phyloP scores from a whole-genome alignment of 1,139 yeast genomes.

The Sugiyamaella castrensis region DNA sequence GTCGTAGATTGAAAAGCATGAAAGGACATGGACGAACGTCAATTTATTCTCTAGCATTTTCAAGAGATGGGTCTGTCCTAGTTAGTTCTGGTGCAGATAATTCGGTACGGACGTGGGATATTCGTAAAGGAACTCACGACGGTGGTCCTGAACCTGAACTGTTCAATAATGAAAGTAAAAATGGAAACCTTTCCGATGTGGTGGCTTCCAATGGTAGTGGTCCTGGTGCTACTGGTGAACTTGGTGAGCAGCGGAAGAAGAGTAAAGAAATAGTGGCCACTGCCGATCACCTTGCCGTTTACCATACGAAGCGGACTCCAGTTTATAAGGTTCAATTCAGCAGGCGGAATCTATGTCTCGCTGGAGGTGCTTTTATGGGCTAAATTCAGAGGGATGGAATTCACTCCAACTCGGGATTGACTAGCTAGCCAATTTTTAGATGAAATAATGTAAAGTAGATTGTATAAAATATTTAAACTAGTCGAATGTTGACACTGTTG shows the following conservation, averaged over 20 bases:
- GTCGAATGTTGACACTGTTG: too few relatives aligned
- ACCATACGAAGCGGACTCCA: slow-evolving; percentile 90
- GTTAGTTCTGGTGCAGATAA: slow-evolving; percentile 94
- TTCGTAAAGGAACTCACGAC: slow-evolving; percentile 77
- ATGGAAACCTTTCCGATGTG: slow-evolving; percentile 13
- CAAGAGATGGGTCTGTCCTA: slow-evolving; percentile 82
- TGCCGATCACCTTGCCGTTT: slow-evolving; percentile 88
- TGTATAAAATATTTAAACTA: too few relatives aligned
- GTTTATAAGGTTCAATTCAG: slow-evolving; percentile 92
- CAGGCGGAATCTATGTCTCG: slow-evolving; percentile 82
- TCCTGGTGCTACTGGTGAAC: slow-evolving; percentile 16
- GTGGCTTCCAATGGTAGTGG: slow-evolving; percentile 13
- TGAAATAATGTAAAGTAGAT: too few relatives aligned
- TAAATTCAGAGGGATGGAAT: slow-evolving; percentile 29
- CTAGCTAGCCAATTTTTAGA: too few relatives aligned
- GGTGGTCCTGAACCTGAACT: slow-evolving; percentile 81
- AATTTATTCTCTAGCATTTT: slow-evolving; percentile 80
- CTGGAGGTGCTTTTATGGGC: slow-evolving; percentile 79
- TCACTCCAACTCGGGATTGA: too few relatives aligned
- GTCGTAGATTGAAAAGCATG: slow-evolving; percentile 71
- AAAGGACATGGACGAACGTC: slow-evolving; percentile 90
- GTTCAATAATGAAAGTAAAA: slow-evolving; percentile 35
- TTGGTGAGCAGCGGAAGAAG: slow-evolving; percentile 44
- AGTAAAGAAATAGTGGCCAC: slow-evolving; percentile 74
- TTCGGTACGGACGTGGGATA: slow-evolving; percentile 95